Conservation (phyloP, 2,329 filamentous ascomycete species). For the Ambrosiella xylebori region DNA sequence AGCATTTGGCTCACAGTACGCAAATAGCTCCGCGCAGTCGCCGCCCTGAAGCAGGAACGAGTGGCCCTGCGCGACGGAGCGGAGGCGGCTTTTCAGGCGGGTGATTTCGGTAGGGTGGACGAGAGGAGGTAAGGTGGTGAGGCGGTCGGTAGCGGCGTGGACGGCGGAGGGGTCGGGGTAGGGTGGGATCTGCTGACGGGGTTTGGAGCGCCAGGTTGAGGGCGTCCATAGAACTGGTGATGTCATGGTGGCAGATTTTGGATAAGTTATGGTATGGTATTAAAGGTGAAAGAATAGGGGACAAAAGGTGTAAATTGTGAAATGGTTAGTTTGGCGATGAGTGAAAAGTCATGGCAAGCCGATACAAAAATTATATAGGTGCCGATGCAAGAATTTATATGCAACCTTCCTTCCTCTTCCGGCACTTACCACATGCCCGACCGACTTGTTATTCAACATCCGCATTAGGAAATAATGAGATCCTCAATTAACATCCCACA, state of each 20-base stretch:
- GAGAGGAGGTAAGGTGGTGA: conserved; percentile 54
- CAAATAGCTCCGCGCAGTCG: conserved; percentile 93
- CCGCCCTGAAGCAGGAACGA: conserved; percentile 91
- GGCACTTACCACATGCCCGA: too few species aligned
- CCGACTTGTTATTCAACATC: too few species aligned
- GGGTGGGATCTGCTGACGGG: conserved; percentile 57
- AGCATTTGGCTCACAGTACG: conserved; percentile 76
- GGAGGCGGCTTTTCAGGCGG: conserved; percentile 58
- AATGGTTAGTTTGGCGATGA: too few species aligned
- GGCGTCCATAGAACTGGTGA: conserved; percentile 31
- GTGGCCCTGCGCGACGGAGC: conserved; percentile 75
- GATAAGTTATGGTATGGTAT: background rate
- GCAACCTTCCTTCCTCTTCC: too few species aligned
- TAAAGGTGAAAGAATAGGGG: too few species aligned
- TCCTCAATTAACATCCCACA: too few species aligned
- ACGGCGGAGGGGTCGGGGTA: conserved; percentile 49
- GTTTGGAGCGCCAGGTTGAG: conserved; percentile 58
- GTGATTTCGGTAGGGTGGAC: conserved; percentile 69
- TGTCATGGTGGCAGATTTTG: background rate
- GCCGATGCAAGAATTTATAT: too few species aligned
- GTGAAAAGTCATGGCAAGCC: too few species aligned
- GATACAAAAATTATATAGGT: too few species aligned
- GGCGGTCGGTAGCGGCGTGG: conserved; percentile 42
- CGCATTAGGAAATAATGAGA: too few species aligned
- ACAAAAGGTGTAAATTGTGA: too few species aligned